Conservation (phyloP, 2,329 filamentous ascomycete species). For the Botrytis fabae region DNA sequence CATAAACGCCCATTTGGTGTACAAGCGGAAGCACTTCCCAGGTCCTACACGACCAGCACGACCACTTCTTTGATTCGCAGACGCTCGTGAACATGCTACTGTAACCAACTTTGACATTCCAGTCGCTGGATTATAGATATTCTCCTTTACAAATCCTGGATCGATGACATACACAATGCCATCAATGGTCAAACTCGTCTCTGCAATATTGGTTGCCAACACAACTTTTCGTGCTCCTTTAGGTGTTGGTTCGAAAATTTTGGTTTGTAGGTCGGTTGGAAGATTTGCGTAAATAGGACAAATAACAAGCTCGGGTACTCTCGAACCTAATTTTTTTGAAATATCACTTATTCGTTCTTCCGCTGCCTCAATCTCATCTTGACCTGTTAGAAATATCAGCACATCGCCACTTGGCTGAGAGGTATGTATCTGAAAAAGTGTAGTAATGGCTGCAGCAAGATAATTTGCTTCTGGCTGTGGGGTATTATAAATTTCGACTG, state of each 20-base stretch:
- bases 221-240: conserved; percentile 85
- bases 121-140: conserved; percentile 85
- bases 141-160: conserved; percentile 92
- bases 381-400: conserved; percentile 89
- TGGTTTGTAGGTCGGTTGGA: conserved; percentile 84
- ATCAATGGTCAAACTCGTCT: conserved; percentile 93
- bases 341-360: conserved; percentile 84
- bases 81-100: conserved; percentile 86
- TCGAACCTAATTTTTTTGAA: conserved; percentile 78
- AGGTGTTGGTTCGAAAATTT: conserved; percentile 93
- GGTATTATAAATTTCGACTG: conserved; percentile 90
- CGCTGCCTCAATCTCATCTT: conserved; percentile 92
- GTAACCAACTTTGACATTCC: conserved; percentile 92
- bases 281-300: conserved; percentile 94
- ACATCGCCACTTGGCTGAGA: conserved; percentile 85
- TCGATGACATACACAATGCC: conserved; percentile 97
- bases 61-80: conserved; percentile 88
- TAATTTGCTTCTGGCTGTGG: conserved; percentile 93
- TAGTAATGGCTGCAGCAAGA: conserved; percentile 85
- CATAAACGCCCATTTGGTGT: conserved; percentile 91
- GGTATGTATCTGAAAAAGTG: conserved; percentile 92
- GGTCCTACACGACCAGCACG: conserved; percentile 89
- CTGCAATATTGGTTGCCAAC: conserved; percentile 93
- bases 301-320: conserved; percentile 83
- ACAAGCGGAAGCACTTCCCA: conserved; percentile 90